Evolutionary conservation across 306 rosid genomes (phyloP), one percentile per base, ranked within the genome.

Genomic region (Erythrophleum fordii): DNA sequence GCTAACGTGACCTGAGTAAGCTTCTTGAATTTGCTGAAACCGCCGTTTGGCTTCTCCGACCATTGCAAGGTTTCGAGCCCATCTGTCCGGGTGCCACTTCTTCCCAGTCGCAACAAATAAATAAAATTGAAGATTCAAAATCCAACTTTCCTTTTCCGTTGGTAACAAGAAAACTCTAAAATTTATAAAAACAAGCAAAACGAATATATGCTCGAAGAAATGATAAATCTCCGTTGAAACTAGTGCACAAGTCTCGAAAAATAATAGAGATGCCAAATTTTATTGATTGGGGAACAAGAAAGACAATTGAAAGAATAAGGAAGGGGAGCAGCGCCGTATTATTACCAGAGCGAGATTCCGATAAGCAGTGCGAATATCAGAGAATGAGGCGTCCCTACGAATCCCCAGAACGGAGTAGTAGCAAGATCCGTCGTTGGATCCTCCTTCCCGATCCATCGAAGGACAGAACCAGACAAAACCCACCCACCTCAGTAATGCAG

Each of bases 1-100:
- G 44, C 6, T 10, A 8, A 71, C 1, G 26, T 49, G 29, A 94
- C 98, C 99, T 6, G 98, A 88, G 56, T 96, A 93, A 2, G 99
- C 99, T 82, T 96, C 99, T 42, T 96, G 99, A 53, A 96, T 87
- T 84, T 89, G 94, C 87, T 96, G 99, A 86, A 93, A 96, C 73
- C 97, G 90, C 37, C 90, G 87, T 7, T 93, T 92, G 17, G 97
- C 97, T 59, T 96, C 98, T 72, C 89, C 97, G 12, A 89, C 90
- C 2, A 86, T 88, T 18, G 86, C 58, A 8, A 88, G 88, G 31
- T 88, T 90, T 70, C 86, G 88, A 20, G 90, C 51, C 87, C 89
- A 90, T 79, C 87, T 90, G 59, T 96, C 99, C 56, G 99, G 99
- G 69, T 96, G 99, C 97, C 98, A 96, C 71, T 86, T 93, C 99